Percentiles rank a stretch among this genome's conserved stretches.
These are phyloP conservation scores for Cochlearia excelsa DNA, from an alignment of 345 rosid genomes.

Conservation along the genomic window DNA sequence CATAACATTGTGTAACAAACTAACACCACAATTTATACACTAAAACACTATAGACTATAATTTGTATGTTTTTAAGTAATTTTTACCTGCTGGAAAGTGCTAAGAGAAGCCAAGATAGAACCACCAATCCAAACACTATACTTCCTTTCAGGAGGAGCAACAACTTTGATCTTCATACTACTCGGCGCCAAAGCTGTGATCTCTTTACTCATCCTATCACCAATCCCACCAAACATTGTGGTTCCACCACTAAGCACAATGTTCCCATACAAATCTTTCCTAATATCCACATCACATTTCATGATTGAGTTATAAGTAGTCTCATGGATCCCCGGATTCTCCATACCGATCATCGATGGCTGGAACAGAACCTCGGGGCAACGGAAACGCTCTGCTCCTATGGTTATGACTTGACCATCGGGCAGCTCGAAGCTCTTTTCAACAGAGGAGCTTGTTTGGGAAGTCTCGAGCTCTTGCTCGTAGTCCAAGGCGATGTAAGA, in stretches of 20 bases:
- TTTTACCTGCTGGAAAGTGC: constrained; percentile 40
- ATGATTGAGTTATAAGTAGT: constrained; percentile 43
- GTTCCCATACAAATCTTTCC: constrained; percentile 64
- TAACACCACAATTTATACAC: not conserved
- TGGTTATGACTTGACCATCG: constrained; percentile 69
- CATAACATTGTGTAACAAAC: not conserved
- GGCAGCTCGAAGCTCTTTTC: constrained; percentile 73
- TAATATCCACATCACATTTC: constrained; percentile 47
- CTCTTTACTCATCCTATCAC: constrained; percentile 71
- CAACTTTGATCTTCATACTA: constrained; percentile 30
- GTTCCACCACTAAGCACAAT: constrained; percentile 32
- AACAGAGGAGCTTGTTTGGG: constrained; percentile 54
- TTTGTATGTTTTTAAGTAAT: not conserved
- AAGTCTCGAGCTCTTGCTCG: constrained; percentile 65
- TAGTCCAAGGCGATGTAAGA: constrained; percentile 65
- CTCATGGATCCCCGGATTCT: constrained; percentile 62
- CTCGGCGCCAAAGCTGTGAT: constrained; percentile 63
- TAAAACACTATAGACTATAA: not conserved
- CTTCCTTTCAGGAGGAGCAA: constrained; percentile 66
- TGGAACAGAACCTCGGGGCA: constrained; percentile 74
- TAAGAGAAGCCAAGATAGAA: too few species aligned
- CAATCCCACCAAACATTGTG: constrained; percentile 60
- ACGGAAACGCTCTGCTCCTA: constrained; percentile 59
- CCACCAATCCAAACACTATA: constrained; percentile 34
- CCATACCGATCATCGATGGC: constrained; percentile 75